These are phyloP conservation scores for Teunomyces cretensis DNA, from an alignment of 805 yeast genomes.

Conservation along the genomic window DNA sequence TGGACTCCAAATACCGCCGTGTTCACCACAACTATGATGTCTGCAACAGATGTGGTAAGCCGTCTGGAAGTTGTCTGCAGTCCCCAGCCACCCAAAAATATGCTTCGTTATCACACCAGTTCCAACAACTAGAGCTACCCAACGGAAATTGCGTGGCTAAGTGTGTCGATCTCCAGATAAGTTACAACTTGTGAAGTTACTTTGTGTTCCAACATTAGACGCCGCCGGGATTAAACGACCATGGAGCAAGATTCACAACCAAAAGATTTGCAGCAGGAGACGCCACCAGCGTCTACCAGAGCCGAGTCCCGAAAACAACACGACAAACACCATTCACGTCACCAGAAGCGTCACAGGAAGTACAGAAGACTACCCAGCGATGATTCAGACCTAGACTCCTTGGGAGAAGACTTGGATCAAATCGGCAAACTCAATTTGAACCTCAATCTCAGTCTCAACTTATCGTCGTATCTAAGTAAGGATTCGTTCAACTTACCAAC, in stretches of 20 bases:
- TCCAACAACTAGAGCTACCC: neutral
- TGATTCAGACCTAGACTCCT: conserved; percentile 36
- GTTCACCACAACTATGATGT: neutral
- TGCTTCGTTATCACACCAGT: neutral
- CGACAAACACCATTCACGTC: neutral
- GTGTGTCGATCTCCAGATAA: neutral
- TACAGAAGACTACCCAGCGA: neutral
- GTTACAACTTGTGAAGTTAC: neutral
- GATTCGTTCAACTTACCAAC: conserved; percentile 20
- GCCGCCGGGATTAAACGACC: neutral
- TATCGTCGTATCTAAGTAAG: conserved; percentile 20
- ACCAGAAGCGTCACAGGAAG: neutral
- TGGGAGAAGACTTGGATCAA: conserved; percentile 49
- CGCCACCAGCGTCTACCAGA: neutral
- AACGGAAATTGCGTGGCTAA: neutral
- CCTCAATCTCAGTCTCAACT: conserved; percentile 20
- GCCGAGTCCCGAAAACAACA: neutral
- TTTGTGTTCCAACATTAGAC: neutral
- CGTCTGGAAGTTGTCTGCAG: neutral
- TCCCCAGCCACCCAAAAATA: neutral
- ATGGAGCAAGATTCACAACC: neutral
- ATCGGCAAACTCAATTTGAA: conserved; percentile 47
- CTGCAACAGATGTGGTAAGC: neutral
- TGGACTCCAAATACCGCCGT: neutral
- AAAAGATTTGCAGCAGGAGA: neutral